Percentiles rank a stretch among this genome's conserved stretches.
Evolutionary conservation across 345 rosid genomes (phyloP).

Genomic region (Firmiana major): DNA sequence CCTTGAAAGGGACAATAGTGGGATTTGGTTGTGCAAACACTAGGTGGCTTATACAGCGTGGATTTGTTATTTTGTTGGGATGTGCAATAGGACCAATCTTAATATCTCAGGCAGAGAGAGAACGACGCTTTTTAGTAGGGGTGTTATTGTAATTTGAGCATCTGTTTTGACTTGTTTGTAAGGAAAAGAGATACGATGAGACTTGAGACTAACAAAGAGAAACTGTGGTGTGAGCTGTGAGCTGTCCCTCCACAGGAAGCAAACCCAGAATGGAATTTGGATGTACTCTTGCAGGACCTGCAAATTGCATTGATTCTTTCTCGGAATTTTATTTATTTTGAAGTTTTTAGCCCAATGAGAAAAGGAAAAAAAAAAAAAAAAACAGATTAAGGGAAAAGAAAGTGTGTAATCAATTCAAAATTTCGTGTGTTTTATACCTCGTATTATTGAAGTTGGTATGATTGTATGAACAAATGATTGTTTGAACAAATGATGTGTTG

Average conservation of each 20-base stretch:
- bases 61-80: not conserved
- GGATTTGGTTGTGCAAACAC: not conserved
- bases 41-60: not conserved
- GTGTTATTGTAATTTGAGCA: not conserved
- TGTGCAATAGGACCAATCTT: not conserved
- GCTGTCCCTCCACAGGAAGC: constrained; percentile 12
- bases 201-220: not conserved
- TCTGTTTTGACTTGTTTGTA: not conserved
- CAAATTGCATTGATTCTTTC: constrained; percentile 1
- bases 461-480: too few species aligned
- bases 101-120: not conserved
- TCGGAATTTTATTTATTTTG: not conserved
- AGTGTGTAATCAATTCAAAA: too few species aligned
- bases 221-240: not conserved
- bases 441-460: too few species aligned
- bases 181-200: not conserved
- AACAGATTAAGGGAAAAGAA: too few species aligned
- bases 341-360: not conserved
- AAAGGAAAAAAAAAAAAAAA: too few species aligned
- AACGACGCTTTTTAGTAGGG: not conserved
- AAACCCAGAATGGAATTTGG: constrained; percentile 9
- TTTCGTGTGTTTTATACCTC: too few species aligned
- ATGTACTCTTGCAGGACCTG: not conserved
- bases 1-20: not conserved
- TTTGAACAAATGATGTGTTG: too few species aligned